Percentiles rank a stretch among this genome's conserved stretches.
These are phyloP conservation scores for Yamadazyma tumulicola DNA, from an alignment of 805 yeast genomes.

Conservation along the genomic window DNA sequence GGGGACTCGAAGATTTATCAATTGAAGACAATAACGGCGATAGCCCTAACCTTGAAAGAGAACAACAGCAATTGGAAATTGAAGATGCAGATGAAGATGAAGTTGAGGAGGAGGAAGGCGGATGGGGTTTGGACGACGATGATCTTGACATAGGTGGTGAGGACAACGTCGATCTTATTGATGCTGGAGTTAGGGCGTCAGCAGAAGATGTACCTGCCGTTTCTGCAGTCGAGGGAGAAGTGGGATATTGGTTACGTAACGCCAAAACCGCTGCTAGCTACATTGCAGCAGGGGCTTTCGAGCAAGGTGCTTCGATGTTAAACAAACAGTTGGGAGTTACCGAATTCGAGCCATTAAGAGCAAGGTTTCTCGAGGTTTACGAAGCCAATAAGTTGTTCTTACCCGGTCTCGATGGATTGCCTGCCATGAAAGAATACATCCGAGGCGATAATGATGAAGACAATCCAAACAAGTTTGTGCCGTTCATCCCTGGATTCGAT, in stretches of 20 bases:
- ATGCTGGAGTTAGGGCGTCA: slow-evolving; percentile 1
- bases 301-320: slow-evolving; percentile 89
- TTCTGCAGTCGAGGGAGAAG: slow-evolving; percentile 52
- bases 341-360: slow-evolving; percentile 82
- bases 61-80: slow-evolving; percentile 21
- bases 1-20: slow-evolving; percentile 65
- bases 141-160: slow-evolving; percentile 65
- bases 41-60: slow-evolving; percentile 16
- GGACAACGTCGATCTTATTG: slow-evolving; percentile 29
- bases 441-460: slow-evolving; percentile 63
- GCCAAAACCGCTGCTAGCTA: slow-evolving; percentile 88
- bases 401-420: slow-evolving; percentile 70
- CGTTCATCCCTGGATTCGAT: slow-evolving; percentile 73
- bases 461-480: slow-evolving; percentile 45
- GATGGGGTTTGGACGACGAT: slow-evolving; percentile 82
- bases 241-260: slow-evolving; percentile 80
- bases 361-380: slow-evolving; percentile 80
- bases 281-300: slow-evolving; percentile 95
- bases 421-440: slow-evolving; percentile 65
- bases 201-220: slow-evolving; percentile 12
- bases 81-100: slow-evolving; percentile 41
- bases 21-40: slow-evolving; percentile 36
- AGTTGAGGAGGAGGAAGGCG: slow-evolving; percentile 59
- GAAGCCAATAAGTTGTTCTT: slow-evolving; percentile 73
- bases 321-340: slow-evolving; percentile 86